Evolutionary conservation across 179 eudicot species (phyloP).

Genomic region (Corrigiola litoralis): DNA sequence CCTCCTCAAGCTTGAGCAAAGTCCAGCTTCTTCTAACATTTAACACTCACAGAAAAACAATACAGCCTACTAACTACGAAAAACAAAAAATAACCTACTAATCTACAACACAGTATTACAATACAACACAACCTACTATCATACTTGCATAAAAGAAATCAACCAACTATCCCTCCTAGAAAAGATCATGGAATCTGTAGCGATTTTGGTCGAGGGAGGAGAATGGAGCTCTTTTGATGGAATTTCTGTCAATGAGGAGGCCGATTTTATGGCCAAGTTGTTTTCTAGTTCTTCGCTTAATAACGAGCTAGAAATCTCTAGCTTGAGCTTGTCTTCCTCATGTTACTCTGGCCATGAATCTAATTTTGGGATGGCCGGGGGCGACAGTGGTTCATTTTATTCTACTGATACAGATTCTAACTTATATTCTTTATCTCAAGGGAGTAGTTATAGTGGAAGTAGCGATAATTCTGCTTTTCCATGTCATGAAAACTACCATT

Average conservation of each 20-base stretch:
- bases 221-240: constrained; percentile 52
- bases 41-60: not conserved
- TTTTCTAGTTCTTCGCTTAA: constrained; percentile 39
- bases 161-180: not conserved
- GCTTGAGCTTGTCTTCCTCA: constrained; percentile 14
- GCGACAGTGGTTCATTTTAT: constrained; percentile 17
- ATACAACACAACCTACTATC: not conserved
- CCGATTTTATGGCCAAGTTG: constrained; percentile 60
- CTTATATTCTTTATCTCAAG: constrained; percentile 30
- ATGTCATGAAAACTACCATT: constrained; percentile 21
- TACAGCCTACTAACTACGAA: not conserved
- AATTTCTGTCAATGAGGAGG: constrained; percentile 48
- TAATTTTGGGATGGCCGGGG: constrained; percentile 3
- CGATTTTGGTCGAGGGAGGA: constrained; percentile 34
- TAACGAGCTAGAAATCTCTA: constrained; percentile 20
- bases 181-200: constrained; percentile 22
- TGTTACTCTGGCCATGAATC: constrained; percentile 19
- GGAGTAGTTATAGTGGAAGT: constrained; percentile 20
- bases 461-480: constrained; percentile 20
- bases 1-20: constrained; percentile 21
- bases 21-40: constrained; percentile 27
- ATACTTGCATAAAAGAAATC: not conserved
- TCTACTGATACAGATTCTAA: constrained; percentile 25
- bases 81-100: not conserved
- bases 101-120: not conserved